A percentile compares a stretch with the other conserved stretches of the same genome.
Conservation (phyloP, 352 stramenopile species). For the Globisporangium radiosum region DNA sequence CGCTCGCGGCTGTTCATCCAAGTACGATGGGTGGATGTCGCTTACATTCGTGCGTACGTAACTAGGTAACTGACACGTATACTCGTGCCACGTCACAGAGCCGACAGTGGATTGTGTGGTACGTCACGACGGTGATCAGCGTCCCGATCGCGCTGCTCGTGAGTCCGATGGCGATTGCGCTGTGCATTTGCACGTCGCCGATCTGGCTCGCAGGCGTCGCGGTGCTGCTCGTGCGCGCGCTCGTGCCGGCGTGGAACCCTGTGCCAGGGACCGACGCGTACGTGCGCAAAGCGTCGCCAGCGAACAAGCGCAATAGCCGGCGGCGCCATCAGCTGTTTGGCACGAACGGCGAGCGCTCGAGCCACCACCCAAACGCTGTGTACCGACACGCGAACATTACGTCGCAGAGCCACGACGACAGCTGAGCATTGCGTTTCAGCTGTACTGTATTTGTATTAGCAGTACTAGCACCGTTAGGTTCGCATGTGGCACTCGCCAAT, state of each 20-base stretch:
- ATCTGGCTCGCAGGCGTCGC: constrained; percentile 60
- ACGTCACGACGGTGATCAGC: constrained; percentile 58
- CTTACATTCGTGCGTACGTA: no score
- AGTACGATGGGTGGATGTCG: constrained; percentile 14
- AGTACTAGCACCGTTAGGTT: neutral
- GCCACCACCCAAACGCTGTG: constrained; percentile 43
- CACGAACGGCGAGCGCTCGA: constrained; percentile 24
- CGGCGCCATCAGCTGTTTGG: no score
- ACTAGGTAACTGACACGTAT: neutral
- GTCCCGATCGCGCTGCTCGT: constrained; percentile 67
- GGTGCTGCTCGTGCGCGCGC: constrained; percentile 46
- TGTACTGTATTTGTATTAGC: neutral
- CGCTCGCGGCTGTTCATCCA: constrained; percentile 31
- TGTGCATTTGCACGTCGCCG: constrained; percentile 70
- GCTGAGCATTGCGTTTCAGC: neutral
- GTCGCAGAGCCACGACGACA: neutral
- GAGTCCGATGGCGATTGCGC: constrained; percentile 71
- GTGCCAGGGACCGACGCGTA: constrained; percentile 30
- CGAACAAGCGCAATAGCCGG: neutral
- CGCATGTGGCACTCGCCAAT: no score
- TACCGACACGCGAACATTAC: constrained; percentile 27
- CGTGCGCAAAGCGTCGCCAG: constrained; percentile 20
- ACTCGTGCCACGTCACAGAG: constrained; percentile 18
- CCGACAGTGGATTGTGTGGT: constrained; percentile 55
- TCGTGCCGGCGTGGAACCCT: constrained; percentile 29